Evolutionary conservation across 371 early-diverging fungal genomes (phyloP), one percentile per base, ranked within the genome.

Genomic region (Mycotypha africana): DNA sequence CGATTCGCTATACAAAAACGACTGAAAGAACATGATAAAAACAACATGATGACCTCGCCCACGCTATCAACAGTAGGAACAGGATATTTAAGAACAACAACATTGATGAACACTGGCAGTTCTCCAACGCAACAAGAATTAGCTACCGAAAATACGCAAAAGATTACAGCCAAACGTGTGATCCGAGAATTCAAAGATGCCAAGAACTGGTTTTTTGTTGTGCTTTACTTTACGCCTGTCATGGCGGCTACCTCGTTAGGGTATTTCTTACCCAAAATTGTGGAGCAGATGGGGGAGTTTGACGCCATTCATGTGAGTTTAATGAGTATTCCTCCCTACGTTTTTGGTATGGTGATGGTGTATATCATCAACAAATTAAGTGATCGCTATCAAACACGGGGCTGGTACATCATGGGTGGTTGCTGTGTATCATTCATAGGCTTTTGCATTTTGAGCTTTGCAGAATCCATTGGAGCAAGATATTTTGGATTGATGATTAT

Each of bases 201-300:
- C 39, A 72, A 72, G 44, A 53, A 62, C 1, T 72, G 73, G 73
- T 25, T 68, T 7, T 72, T 72, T 36, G 63, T 60, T 32, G 47
- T 72, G 0, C 46, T 72, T 1, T 72, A 72, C 23, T 68, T 72
- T 33, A 63, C 73, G 22, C 73, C 73, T 5, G 73, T 72, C n/a
- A 72, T 72, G 73, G 73, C 73, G 20, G 73, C 73, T 8, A 72
- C 73, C 0, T 72, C 73, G 1, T 47, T 72, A 14, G 73, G 69
- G 9, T 72, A 72, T 45, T 72, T 72, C 46, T 21, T 72, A 16
- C 73, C 73, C 16, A 68, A 64, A 19, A 72, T 72, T 38, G 73
- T 72, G 1, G 67, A 68, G 28, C 58, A 72, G 37, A 60, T 72
- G 1, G 69, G 73, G 26, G 44, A 62, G 5, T 72, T 58, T 35